Base-by-base conservation (phyloP, 2,329 filamentous ascomycete species). In the Diaporthe ilicicola region DNA sequence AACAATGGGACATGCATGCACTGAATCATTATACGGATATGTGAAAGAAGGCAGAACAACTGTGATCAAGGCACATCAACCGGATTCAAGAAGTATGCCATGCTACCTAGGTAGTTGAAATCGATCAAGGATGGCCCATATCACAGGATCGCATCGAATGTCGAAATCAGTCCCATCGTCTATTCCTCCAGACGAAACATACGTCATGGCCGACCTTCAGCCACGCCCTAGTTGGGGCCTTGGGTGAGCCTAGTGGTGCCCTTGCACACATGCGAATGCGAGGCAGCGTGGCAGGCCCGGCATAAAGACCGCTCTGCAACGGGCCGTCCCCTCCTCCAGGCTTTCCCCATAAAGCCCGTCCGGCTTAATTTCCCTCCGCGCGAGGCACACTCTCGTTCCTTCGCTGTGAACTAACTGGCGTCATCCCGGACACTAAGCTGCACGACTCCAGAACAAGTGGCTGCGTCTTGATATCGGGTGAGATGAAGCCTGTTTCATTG, bases 401-500 rank as follows among this genome's bases (percentile, higher is more conserved):
- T 24, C 15, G 19, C 37, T 9, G 37, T 48, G 42, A 19, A 27
- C 42, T 62, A 27, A 22, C 42, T 48, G 44, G 59, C 42, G 59
- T 62, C 59, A 62, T 62, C 59, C 42, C 17, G 19, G 27, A 17
- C 32, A 27, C 59, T 24, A 22, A 62, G 59, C 59, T 17, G 7
- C 42, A 17, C n/a, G 19, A 24, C 27, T 34, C 22, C 59, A 48
- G 42, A 27, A 24, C 59, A 34, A 13, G 10, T 37, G 27, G 42
- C 27, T 48, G 17, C 24, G 55, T 17, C 37, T 29, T 22, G 42
- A 34, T 7, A 48, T 22, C 42, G 48, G 66, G 59, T 51, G 66
- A 56, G 66, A 68, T 55, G 64, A 54, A 67, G 34, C 27, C 15
- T n/a, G 64, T 67, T 67, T 67, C 50, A 48, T 62, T 48, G 59